Base-by-base conservation (phyloP, 2,329 filamentous ascomycete species). In the Talaromyces sp. region DNA sequence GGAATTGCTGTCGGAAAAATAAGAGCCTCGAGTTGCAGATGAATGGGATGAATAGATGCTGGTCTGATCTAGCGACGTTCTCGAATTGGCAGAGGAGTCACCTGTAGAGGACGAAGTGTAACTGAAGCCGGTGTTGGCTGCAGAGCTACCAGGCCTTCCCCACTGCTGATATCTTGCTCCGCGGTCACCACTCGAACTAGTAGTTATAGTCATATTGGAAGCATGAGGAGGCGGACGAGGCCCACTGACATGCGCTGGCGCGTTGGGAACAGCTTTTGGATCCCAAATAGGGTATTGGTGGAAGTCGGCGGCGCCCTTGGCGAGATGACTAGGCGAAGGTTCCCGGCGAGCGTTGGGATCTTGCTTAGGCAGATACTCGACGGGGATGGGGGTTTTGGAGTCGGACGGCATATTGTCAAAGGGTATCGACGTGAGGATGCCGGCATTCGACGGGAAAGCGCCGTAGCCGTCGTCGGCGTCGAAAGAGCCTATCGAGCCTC, bases 281-380 rank as follows among this genome's bases (percentile, higher is more conserved):
- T 89, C 87, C 73, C 90, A 87, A 58, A 84, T 84, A 50, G 92
- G 92, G 74, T 97, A 96, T 72, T 96, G 94, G 78, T 96, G 92
- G 72, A 88, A 96, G 76, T 97, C 93, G 68, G 81, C 80, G 56
- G 86, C 86, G 66, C 82, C 83, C 77, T 92, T 93, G 75, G 92
- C 93, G 59, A 96, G 79, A 70, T 96, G 91, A 75, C 95, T 90
- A 33, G 92, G 91, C 63, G 90, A 82, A 62, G 89, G 89, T 61
- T 95, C 90, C 72, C 87, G 87, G 67, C 87, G 84, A 61, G 81
- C 76, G 30, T 76, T 71, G 27, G 85, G 81, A 18, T 91, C 88
- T 61, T 83, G 78, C 71, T 86, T 85, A 56, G 89, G 87, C 51
- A 91, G 80, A 72, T 90, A 90, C 53, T 96, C 90, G 70, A 91